Evolutionary conservation across 495 filamentous ascomycete genomes (phyloP).

Genomic region (Barbatosphaeria neglecta): DNA sequence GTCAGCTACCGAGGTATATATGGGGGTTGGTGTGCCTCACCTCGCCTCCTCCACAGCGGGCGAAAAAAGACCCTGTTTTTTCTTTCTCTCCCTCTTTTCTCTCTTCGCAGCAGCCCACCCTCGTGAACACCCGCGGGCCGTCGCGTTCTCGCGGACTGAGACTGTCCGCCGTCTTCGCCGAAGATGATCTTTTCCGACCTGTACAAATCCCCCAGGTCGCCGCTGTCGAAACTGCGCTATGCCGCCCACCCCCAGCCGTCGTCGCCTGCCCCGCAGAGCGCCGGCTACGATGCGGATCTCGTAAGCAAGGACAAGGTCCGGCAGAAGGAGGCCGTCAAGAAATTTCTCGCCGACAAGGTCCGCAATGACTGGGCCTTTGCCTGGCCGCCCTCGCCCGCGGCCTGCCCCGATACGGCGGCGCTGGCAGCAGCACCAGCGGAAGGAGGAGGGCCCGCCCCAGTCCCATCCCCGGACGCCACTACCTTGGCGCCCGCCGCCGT

Average conservation of each 20-base stretch:
- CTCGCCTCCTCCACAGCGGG: too few species aligned
- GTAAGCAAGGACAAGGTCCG: conserved; percentile 40
- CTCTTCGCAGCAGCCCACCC: too few species aligned
- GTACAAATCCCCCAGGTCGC: conserved; percentile 23
- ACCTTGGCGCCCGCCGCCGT: background rate
- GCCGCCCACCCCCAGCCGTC: conserved; percentile 16
- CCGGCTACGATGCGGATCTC: conserved; percentile 41
- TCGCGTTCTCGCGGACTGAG: background rate
- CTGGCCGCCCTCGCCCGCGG: conserved; percentile 20
- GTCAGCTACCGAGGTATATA: too few species aligned
- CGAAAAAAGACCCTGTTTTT: too few species aligned
- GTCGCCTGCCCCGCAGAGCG: conserved; percentile 1
- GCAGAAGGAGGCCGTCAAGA: conserved; percentile 42
- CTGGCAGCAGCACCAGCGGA: too few species aligned
- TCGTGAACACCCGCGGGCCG: too few species aligned
- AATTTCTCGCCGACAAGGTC: conserved; percentile 39
- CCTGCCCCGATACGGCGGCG: background rate
- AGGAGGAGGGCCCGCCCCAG: too few species aligned
- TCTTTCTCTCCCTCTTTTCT: too few species aligned
- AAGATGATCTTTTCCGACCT: conserved; percentile 28
- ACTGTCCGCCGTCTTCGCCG: background rate
- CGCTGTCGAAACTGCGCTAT: conserved; percentile 28
- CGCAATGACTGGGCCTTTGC: conserved; percentile 47
- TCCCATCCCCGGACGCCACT: background rate
- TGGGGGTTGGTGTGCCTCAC: too few species aligned